phyloP scores from a whole-genome alignment of 73 alveolate genomes.

The Paramecium primaurelia region DNA sequence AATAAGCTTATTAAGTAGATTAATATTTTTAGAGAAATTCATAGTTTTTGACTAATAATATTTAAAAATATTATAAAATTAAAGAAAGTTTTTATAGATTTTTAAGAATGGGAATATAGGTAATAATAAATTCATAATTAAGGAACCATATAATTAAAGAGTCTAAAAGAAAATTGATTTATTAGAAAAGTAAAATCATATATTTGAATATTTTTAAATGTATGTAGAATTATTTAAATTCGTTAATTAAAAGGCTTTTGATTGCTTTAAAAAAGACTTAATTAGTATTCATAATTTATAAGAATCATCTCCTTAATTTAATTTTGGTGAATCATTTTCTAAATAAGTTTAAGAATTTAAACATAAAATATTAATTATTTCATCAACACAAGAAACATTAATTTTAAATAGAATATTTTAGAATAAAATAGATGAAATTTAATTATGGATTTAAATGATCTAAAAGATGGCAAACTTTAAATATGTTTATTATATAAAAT shows the following conservation, averaged over 20 bases:
- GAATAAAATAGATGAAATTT: neutral
- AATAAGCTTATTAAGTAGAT: neutral
- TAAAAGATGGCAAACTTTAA: neutral
- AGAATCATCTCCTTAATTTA: neutral
- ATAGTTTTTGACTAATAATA: neutral
- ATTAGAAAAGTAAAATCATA: neutral
- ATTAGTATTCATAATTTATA: neutral
- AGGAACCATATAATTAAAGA: neutral
- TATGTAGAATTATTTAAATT: neutral
- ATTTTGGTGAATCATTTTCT: neutral
- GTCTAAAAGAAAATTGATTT: neutral
- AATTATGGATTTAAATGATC: neutral
- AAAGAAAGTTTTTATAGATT: neutral
- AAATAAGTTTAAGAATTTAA: neutral
- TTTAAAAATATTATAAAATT: neutral
- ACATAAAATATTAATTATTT: neutral
- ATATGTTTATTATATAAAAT: neutral
- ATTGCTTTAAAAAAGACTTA: neutral
- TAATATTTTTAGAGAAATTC: neutral
- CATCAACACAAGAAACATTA: neutral
- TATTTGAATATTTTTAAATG: neutral
- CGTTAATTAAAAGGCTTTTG: neutral
- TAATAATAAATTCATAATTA: neutral
- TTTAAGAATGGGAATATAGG: neutral
- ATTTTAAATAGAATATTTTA: neutral